A percentile compares a stretch with the other conserved stretches of the same genome.
phyloP scores from a whole-genome alignment of 1,284 basidiomycete species.

The Cerrena zonata region DNA sequence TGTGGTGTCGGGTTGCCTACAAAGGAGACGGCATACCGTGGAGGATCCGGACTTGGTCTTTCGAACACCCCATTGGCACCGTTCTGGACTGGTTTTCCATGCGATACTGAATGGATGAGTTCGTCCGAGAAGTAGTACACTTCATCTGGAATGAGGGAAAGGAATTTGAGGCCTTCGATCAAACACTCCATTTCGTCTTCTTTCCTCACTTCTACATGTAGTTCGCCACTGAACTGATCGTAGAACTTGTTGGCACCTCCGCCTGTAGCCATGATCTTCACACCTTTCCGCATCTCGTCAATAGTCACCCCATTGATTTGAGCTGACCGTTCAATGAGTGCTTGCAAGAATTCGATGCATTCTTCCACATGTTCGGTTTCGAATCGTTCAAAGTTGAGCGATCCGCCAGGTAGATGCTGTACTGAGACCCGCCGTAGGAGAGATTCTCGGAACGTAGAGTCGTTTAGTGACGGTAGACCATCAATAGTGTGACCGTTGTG shows the following conservation, averaged over 20 bases:
- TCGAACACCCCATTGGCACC: constrained; percentile 47
- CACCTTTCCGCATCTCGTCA: constrained; percentile 85
- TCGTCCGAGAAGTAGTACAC: constrained; percentile 99
- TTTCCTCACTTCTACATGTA: constrained; percentile 80
- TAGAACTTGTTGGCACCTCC: constrained; percentile 95
- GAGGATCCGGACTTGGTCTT: constrained; percentile 88
- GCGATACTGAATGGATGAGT: constrained; percentile 83
- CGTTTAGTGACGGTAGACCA: constrained; percentile 37
- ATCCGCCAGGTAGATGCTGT: constrained; percentile 89
- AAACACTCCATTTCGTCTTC: constrained; percentile 99
- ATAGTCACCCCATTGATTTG: constrained; percentile 83
- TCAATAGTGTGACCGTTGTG: constrained; percentile 19
- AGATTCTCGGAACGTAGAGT: constrained; percentile 53
- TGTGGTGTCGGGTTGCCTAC: constrained; percentile 76
- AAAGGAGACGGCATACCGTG: constrained; percentile 85
- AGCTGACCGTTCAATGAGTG: constrained; percentile 84
- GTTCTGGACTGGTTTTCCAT: constrained; percentile 37
- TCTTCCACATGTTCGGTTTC: constrained; percentile 86
- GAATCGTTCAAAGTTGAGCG: constrained; percentile 96
- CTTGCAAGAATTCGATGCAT: constrained; percentile 84
- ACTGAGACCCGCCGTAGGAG: constrained; percentile 64
- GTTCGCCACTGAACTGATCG: constrained; percentile 69
- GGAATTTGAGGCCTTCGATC: constrained; percentile 95
- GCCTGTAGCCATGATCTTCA: constrained; percentile 97
- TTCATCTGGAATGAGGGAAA: constrained; percentile 93